Evolutionary conservation across 306 rosid species (phyloP).

Genomic region (Inga laurina): DNA sequence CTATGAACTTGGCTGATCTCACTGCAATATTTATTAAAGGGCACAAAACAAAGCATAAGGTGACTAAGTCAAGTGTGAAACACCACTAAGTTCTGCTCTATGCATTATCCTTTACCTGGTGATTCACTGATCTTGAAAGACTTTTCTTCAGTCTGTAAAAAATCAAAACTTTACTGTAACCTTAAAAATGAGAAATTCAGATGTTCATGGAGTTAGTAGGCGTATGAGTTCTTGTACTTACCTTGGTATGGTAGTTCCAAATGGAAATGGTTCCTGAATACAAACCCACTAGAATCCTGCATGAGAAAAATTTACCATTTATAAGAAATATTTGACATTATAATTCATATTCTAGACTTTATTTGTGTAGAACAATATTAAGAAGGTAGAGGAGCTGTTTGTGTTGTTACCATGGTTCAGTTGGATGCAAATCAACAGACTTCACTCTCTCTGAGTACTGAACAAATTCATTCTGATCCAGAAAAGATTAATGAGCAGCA

Average conservation of each 20-base stretch:
- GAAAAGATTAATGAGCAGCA: constrained; percentile 6
- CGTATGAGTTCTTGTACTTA: background rate
- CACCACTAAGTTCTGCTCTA: background rate
- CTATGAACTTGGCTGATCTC: constrained; percentile 69
- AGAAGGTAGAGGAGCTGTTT: background rate
- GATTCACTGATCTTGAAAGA: constrained; percentile 53
- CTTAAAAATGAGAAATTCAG: background rate
- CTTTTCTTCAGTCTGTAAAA: constrained; percentile 52
- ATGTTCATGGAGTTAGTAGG: too few relatives aligned
- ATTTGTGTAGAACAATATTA: background rate
- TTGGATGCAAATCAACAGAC: constrained; percentile 68
- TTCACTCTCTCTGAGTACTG: constrained; percentile 66
- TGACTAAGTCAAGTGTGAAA: background rate
- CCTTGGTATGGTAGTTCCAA: constrained; percentile 70
- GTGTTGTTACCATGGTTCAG: constrained; percentile 66
- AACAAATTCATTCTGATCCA: constrained; percentile 53
- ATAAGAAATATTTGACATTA: background rate
- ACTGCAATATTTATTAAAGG: constrained; percentile 42
- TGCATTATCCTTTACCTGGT: constrained; percentile 51
- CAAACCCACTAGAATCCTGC: constrained; percentile 71
- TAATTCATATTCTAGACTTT: background rate
- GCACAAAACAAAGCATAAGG: constrained; percentile 1
- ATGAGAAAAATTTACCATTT: constrained; percentile 14
- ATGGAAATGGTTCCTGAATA: constrained; percentile 63
- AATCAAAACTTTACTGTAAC: background rate